Evolutionary conservation across 495 filamentous ascomycete genomes (phyloP), one percentile per base, ranked within the genome.

Genomic region (Aspergillus heteromorphus): DNA sequence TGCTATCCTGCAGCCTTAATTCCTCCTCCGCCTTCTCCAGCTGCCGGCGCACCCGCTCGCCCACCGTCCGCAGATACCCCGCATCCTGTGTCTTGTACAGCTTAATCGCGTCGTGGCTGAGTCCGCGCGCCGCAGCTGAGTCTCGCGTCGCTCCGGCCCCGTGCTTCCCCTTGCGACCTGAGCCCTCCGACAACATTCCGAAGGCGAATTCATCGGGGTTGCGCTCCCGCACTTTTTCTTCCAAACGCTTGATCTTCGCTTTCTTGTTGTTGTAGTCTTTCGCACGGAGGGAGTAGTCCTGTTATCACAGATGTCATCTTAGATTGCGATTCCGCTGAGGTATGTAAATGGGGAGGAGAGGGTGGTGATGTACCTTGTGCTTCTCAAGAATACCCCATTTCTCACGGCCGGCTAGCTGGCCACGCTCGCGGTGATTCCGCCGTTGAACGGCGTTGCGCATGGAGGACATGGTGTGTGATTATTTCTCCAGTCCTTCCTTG

Each of bases 141-240:
- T 70, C 70, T 19, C 72, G 68, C 38, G 65, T 65, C 21, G 78
- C 77, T 1, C 73, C 71, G 30, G 82, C 66, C 16, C 84, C 78
- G 57, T 87, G 83, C 52, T 82, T 80, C 25, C 85, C 83, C 50
- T 84, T 79, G 20, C 64, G 74, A 59, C 69, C 74, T 25, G 59
- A 65, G 56, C 72, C 73, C 2, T 65, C 66, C 31, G 73, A 78
- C 69, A 95, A 80, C 93, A 98, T 98, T 20, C 85, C 87, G 65
- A 89, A 96, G 72, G 88, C 85, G 76, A 97, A 98, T 71, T 96
- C 91, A 83, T 98, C 93, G 38, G 92, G 90, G 69, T 98, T 97
- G 57, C 89, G 86, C 40, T 93, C 84, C 52, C 81, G 78, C 19
- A 87, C 92, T 72, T 96, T 96, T 55, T 86, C 78, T 58, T 84